Evolutionary conservation across 108 stramenopile species (phyloP).

Genomic region (Discostella pseudostelligera): DNA sequence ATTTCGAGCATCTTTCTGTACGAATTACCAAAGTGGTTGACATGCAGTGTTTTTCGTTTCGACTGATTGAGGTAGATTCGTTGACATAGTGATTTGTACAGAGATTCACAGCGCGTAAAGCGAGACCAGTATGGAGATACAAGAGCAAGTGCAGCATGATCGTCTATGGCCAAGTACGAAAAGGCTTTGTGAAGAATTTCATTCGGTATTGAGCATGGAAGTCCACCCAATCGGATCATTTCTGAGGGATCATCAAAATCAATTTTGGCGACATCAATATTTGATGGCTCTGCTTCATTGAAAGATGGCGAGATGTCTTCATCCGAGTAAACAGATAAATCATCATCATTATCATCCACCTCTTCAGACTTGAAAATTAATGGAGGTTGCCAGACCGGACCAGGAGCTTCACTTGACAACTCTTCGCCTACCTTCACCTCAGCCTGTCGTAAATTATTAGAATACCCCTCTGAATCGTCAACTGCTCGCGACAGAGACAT

Average conservation of each 20-base stretch:
- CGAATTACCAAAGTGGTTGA: slow-evolving; percentile 59
- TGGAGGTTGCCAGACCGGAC: slow-evolving; percentile 26
- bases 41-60: slow-evolving; percentile 63
- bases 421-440: not conserved
- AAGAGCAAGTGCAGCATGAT: slow-evolving; percentile 58
- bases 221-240: slow-evolving; percentile 54
- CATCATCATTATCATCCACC: slow-evolving; percentile 17
- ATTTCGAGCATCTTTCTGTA: slow-evolving; percentile 75
- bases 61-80: slow-evolving; percentile 74
- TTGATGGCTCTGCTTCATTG: not conserved
- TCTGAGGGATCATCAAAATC: slow-evolving; percentile 49
- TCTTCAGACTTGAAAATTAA: slow-evolving; percentile 5
- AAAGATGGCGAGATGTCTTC: slow-evolving; percentile 8
- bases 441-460: not conserved
- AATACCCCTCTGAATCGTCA: slow-evolving; percentile 37
- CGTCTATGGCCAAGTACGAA: slow-evolving; percentile 65
- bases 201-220: slow-evolving; percentile 62
- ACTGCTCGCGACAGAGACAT: slow-evolving; percentile 58
- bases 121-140: slow-evolving; percentile 79
- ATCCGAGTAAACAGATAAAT: slow-evolving; percentile 39
- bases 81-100: slow-evolving; percentile 70
- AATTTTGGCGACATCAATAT: slow-evolving; percentile 1
- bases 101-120: slow-evolving; percentile 69
- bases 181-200: slow-evolving; percentile 74
- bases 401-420: slow-evolving; percentile 3